A percentile compares a stretch with the other conserved stretches of the same genome.
Evolutionary conservation across 2,329 filamentous ascomycete genomes (phyloP).

Genomic region (Emergomyces orientalis): DNA sequence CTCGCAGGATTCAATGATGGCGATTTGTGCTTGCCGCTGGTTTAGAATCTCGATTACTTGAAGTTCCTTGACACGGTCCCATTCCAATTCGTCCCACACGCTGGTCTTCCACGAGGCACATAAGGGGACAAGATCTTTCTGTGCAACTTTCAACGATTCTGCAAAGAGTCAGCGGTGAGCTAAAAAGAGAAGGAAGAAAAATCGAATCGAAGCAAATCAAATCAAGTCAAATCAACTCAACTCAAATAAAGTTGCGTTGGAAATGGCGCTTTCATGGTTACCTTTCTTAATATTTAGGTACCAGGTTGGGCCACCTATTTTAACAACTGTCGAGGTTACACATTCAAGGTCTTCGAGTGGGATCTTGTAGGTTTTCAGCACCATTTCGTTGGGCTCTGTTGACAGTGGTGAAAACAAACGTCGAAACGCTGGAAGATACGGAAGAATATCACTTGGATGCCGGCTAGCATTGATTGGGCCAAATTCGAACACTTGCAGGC

Average conservation of each 20-base stretch:
- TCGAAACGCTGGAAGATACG: slow-evolving; percentile 66
- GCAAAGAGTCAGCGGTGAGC: slow-evolving; percentile 14
- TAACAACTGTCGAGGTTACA: slow-evolving; percentile 60
- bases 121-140: slow-evolving; percentile 58
- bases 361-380: slow-evolving; percentile 58
- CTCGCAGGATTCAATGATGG: slow-evolving; percentile 53
- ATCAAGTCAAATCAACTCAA: background rate
- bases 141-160: slow-evolving; percentile 51
- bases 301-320: slow-evolving; percentile 41
- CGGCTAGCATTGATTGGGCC: slow-evolving; percentile 57
- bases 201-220: background rate
- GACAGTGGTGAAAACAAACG: slow-evolving; percentile 59
- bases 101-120: slow-evolving; percentile 65
- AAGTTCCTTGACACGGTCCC: slow-evolving; percentile 72
- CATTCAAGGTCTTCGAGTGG: slow-evolving; percentile 73
- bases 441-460: slow-evolving; percentile 74
- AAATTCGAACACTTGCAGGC: slow-evolving; percentile 70
- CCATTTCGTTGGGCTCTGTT: slow-evolving; percentile 56
- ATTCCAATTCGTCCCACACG: slow-evolving; percentile 76
- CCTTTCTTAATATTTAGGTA: slow-evolving; percentile 44
- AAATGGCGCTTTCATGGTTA: slow-evolving; percentile 19
- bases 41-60: slow-evolving; percentile 69
- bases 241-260: background rate
- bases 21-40: slow-evolving; percentile 56
- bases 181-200: background rate